phyloP scores from a whole-genome alignment of 208 protist species.

The Chromosphaera perkinsii region DNA sequence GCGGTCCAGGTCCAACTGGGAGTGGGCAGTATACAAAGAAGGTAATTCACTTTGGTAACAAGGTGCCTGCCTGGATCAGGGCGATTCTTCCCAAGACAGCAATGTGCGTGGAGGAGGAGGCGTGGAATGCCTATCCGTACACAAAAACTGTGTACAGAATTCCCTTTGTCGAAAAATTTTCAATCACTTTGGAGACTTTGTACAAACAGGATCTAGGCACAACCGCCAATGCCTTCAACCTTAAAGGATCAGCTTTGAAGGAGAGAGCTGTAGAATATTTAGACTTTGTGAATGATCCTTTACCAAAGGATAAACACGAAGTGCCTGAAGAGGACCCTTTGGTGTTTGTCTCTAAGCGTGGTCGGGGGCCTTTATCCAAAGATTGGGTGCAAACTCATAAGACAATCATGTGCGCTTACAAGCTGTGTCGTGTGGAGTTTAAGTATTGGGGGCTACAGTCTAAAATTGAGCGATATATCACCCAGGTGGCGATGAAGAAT shows the following conservation, averaged over 20 bases:
- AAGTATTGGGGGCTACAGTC: constrained; percentile 23
- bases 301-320: no score
- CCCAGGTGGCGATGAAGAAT: constrained; percentile 8
- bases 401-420: constrained; percentile 23
- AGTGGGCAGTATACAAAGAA: constrained; percentile 43
- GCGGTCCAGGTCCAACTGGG: constrained; percentile 18
- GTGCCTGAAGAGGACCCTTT: no score
- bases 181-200: constrained; percentile 33
- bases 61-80: constrained; percentile 28
- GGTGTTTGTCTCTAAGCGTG: no score
- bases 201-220: constrained; percentile 26
- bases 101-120: constrained; percentile 36
- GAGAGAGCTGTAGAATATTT: constrained; percentile 15
- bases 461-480: constrained; percentile 19
- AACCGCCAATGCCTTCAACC: constrained; percentile 21
- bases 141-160: constrained; percentile 20
- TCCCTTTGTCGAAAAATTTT: constrained; percentile 29
- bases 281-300: no score
- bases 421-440: constrained; percentile 12
- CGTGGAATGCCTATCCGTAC: constrained; percentile 46
- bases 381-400: constrained; percentile 1
- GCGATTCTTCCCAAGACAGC: constrained; percentile 33
- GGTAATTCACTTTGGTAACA: constrained; percentile 26
- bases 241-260: constrained; percentile 15
- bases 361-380: no score